Evolutionary conservation across 768 basidiomycete species (phyloP).

Genomic region (Psilocybe subaeruginosa): DNA sequence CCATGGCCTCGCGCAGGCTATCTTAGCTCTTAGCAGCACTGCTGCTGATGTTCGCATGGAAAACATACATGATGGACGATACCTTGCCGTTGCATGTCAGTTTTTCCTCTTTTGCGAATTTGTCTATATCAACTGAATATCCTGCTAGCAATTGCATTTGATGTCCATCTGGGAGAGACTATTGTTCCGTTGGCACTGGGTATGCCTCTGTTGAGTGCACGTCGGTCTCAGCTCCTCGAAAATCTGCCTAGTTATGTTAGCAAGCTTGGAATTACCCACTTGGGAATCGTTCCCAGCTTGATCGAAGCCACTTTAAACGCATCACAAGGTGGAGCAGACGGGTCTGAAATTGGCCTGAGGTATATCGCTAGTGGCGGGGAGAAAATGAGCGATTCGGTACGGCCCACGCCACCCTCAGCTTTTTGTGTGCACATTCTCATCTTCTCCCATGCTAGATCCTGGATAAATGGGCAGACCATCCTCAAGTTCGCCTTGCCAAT

Average conservation of each 20-base stretch:
- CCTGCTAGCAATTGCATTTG: slow-evolving; percentile 50
- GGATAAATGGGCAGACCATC: slow-evolving; percentile 51
- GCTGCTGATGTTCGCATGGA: slow-evolving; percentile 32
- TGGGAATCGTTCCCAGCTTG: slow-evolving; percentile 55
- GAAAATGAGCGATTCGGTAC: slow-evolving; percentile 54
- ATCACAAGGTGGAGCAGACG: slow-evolving; percentile 23
- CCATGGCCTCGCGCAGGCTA: slow-evolving; percentile 32
- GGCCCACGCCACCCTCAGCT: neutral
- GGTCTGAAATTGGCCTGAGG: slow-evolving; percentile 33
- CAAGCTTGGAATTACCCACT: slow-evolving; percentile 44
- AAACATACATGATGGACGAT: slow-evolving; percentile 30
- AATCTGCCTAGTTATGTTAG: slow-evolving; percentile 40
- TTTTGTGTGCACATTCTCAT: neutral
- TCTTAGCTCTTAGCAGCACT: slow-evolving; percentile 33
- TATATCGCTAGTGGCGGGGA: slow-evolving; percentile 55
- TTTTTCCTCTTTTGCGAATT: slow-evolving; percentile 2
- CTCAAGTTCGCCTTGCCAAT: slow-evolving; percentile 46
- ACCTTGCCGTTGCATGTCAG: slow-evolving; percentile 48
- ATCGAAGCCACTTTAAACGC: slow-evolving; percentile 51
- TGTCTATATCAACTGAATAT: slow-evolving; percentile 3
- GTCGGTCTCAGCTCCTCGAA: slow-evolving; percentile 46
- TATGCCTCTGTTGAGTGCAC: slow-evolving; percentile 46
- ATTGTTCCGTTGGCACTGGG: slow-evolving; percentile 43
- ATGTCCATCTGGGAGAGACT: slow-evolving; percentile 52
- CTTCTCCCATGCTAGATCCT: slow-evolving; percentile 30